Evolutionary conservation across 495 filamentous ascomycete species (phyloP), one percentile per base, ranked within the genome.

Genomic region (Aspergillus diversus): DNA sequence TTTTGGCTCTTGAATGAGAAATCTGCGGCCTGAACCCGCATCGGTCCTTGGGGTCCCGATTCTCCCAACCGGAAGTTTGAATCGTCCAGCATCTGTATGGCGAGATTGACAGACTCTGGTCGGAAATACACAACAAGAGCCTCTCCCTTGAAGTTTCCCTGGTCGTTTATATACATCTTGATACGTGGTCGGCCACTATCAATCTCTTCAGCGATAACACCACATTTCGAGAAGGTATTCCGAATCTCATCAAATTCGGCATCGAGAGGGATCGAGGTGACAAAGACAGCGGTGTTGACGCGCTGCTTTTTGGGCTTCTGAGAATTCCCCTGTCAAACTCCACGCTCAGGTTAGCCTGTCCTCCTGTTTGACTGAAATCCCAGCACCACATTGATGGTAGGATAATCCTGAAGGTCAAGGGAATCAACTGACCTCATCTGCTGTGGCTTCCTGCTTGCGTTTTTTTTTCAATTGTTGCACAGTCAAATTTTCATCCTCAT

Each of bases 61-160:
- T 81, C 66, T 0, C 89, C 86, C 57, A 90, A 77, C 51, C 93
- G 82, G 70, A 98, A 92, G 54, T 93, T 85, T 6, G 90, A 89
- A 66, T 97, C 96, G 73, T 99, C 94, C 13, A 96, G 85, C 81
- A 97, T 86, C 76, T 92, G 87, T 62, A 97, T 91, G 5, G 96
- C 96, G 66, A 96, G 85, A 16, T 89, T 80, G 66, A 99, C 93
- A 27, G 89, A 92, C 73, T 97, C 92, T 0, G 92, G 88, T 60
- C 93, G 90, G 82, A 97, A 97, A 77, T 92, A 99, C 37, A 98
- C 91, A 35, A 99, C 81, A 13, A 98, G 83, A 7, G 90, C 92
- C 70, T 98, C 93, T 52, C 96, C 96, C 75, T 97, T 98, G 80
- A 96, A 92, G 4, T 84, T 86, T 0, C 92, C 95, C 2, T 87